Evolutionary conservation across 768 basidiomycete species (phyloP).

Genomic region (Lentinula sp.): DNA sequence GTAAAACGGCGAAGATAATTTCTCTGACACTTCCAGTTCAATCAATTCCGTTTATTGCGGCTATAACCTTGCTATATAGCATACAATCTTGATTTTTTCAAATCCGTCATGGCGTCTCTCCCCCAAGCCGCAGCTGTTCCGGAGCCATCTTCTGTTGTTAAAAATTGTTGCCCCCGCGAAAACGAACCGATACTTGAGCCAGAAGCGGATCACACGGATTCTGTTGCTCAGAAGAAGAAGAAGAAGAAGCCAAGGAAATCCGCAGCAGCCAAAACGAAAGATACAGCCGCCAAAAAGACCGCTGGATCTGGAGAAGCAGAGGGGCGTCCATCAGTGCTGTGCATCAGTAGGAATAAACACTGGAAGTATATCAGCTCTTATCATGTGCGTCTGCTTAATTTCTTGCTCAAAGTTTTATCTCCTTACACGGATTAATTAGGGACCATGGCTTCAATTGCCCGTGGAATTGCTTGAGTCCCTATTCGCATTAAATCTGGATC

Average conservation of each 20-base stretch:
- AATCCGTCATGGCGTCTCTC: background rate
- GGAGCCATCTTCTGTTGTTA: background rate
- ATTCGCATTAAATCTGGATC: conserved; percentile 72
- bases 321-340: conserved; percentile 59
- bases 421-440: conserved; percentile 36
- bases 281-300: conserved; percentile 21
- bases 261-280: conserved; percentile 37
- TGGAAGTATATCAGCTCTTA: conserved; percentile 93
- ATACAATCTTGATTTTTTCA: background rate
- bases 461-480: conserved; percentile 82
- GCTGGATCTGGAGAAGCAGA: conserved; percentile 30
- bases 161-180: background rate
- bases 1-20: background rate
- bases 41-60: background rate
- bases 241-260: conserved; percentile 58
- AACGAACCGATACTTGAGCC: background rate
- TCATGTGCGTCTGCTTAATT: conserved; percentile 50
- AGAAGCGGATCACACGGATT: background rate
- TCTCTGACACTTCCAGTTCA: background rate
- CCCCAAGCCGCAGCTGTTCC: background rate
- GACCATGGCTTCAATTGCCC: conserved; percentile 88
- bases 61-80: background rate
- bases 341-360: conserved; percentile 90
- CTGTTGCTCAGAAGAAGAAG: conserved; percentile 50
- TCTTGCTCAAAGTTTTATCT: background rate